phyloP scores from a whole-genome alignment of 345 rosid species.

The Triadica sebifera region DNA sequence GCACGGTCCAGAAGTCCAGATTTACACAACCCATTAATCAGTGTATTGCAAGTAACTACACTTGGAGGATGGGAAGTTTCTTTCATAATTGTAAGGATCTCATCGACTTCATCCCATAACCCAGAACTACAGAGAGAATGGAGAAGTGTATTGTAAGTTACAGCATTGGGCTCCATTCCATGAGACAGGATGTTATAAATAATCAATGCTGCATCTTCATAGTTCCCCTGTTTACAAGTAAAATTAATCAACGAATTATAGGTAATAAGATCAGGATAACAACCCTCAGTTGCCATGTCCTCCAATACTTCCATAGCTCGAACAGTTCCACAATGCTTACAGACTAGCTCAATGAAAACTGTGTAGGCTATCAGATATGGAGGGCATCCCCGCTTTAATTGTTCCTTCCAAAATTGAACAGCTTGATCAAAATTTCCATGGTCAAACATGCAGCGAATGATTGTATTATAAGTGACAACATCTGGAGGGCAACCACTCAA shows the following conservation, averaged over 20 bases:
- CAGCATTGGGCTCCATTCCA: constrained; percentile 61
- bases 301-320: constrained; percentile 77
- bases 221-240: constrained; percentile 57
- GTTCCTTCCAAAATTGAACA: constrained; percentile 64
- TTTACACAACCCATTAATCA: constrained; percentile 81
- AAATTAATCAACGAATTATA: constrained; percentile 67
- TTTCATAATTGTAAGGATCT: constrained; percentile 61
- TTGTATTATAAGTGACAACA: constrained; percentile 69
- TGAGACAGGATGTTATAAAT: constrained; percentile 48
- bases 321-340: constrained; percentile 60
- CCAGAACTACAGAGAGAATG: constrained; percentile 62
- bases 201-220: constrained; percentile 53
- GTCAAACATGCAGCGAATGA: constrained; percentile 65
- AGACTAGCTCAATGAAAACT: constrained; percentile 69
- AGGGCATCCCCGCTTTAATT: constrained; percentile 65
- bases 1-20: constrained; percentile 63
- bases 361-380: constrained; percentile 68
- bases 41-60: constrained; percentile 69
- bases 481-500: constrained; percentile 77
- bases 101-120: constrained; percentile 71
- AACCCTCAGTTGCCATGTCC: constrained; percentile 72
- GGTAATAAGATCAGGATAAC: constrained; percentile 71
- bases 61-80: constrained; percentile 49
- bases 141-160: constrained; percentile 73
- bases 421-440: constrained; percentile 57